These are phyloP conservation scores for Cyberlindnera samutprakarnensis DNA, from an alignment of 805 yeast genomes.

Conservation along the genomic window DNA sequence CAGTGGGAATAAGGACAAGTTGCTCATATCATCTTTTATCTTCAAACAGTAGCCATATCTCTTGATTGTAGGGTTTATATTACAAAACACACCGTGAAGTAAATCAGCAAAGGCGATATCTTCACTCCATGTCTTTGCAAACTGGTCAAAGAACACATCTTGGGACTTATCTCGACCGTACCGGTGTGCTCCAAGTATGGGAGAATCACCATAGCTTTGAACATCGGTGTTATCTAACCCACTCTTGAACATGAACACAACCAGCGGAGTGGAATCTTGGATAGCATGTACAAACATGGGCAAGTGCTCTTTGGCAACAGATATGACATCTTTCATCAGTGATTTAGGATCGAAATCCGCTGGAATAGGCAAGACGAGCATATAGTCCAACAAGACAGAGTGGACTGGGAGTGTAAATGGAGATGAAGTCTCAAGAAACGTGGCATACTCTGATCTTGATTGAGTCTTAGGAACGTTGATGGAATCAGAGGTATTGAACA, in stretches of 20 bases:
- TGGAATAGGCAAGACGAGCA: constrained; percentile 30
- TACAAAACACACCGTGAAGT: constrained; percentile 37
- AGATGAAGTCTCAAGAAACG: constrained; percentile 24
- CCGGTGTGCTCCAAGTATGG: constrained; percentile 6
- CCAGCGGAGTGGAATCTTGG: constrained; percentile 24
- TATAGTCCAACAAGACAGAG: constrained; percentile 30
- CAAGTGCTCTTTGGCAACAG: constrained; percentile 4
- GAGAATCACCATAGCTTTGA: constrained; percentile 10
- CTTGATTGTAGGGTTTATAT: constrained; percentile 20
- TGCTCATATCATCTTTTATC: constrained; percentile 26
- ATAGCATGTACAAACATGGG: constrained; percentile 26
- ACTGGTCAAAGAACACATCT: constrained; percentile 30
- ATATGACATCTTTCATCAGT: constrained; percentile 8
- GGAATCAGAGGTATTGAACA: constrained; percentile 29
- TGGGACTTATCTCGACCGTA: constrained; percentile 4
- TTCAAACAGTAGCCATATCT: constrained; percentile 32
- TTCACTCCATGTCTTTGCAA: constrained; percentile 35
- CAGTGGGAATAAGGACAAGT: constrained; percentile 24
- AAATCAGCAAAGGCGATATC: constrained; percentile 26
- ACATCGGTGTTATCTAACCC: constrained; percentile 6
- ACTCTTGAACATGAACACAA: constrained; percentile 31
- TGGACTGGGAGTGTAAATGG: constrained; percentile 34
- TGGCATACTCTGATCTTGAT: constrained; percentile 15
- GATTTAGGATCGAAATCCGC: constrained; percentile 13
- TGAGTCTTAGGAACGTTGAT: constrained; percentile 10